Percentiles rank a stretch among this genome's conserved stretches.
Evolutionary conservation across 805 yeast genomes (phyloP).

Genomic region (Yarrowia sp.): DNA sequence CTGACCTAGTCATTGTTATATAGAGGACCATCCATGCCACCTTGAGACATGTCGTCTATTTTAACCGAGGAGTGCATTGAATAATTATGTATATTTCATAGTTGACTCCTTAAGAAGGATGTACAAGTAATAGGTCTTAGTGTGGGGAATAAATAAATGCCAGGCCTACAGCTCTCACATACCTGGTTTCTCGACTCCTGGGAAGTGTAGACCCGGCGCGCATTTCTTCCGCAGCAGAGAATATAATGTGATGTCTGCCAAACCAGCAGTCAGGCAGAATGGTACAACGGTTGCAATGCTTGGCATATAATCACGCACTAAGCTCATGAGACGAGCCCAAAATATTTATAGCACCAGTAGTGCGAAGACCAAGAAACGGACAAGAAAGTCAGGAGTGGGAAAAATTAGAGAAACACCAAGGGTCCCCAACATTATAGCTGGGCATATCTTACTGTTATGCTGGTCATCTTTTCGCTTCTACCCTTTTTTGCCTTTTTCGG

Average conservation of each 20-base stretch:
- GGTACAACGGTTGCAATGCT: background rate
- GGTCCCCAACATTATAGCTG: too few species aligned
- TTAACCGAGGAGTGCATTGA: background rate
- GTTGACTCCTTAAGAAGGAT: too few species aligned
- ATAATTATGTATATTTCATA: too few species aligned
- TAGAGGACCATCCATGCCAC: background rate
- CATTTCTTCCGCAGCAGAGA: background rate
- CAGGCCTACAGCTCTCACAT: background rate
- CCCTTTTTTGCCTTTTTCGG: background rate
- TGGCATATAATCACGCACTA: slow-evolving; percentile 22
- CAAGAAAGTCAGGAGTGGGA: too few species aligned
- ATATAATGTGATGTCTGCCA: too few species aligned
- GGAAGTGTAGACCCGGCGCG: too few species aligned
- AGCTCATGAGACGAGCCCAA: slow-evolving; percentile 1
- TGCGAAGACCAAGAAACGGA: background rate
- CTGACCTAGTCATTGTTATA: too few species aligned
- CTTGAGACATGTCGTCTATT: background rate
- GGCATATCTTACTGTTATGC: too few species aligned
- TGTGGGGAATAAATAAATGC: background rate
- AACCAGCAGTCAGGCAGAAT: too few species aligned
- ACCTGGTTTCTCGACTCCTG: background rate
- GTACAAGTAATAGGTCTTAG: too few species aligned
- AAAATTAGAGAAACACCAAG: too few species aligned
- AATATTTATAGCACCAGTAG: background rate
- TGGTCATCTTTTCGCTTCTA: too few species aligned